Conservation (phyloP, 2,329 filamentous ascomycete species). For the Calonectria pseudoreteaudii region DNA sequence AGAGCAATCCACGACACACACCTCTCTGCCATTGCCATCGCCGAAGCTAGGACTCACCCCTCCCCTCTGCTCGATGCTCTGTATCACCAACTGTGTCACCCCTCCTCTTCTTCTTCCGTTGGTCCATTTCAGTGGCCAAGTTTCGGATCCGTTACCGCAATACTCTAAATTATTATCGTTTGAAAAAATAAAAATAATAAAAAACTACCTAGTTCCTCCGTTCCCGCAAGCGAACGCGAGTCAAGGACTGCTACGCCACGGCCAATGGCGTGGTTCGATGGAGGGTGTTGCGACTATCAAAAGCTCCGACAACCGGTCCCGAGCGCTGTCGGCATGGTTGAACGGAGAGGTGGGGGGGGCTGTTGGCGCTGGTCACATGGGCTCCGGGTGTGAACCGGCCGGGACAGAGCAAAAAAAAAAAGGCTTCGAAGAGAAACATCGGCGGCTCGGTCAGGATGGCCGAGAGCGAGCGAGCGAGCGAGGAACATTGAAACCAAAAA, state of each 20-base stretch:
- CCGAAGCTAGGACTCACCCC: neutral
- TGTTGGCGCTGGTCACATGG: constrained; percentile 8
- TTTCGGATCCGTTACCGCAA: constrained; percentile 6
- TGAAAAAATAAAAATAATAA: neutral
- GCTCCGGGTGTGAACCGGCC: constrained; percentile 15
- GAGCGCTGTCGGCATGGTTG: constrained; percentile 2
- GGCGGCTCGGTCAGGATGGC: constrained; percentile 10
- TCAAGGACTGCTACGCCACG: neutral
- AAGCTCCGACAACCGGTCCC: constrained; percentile 8
- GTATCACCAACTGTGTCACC: neutral
- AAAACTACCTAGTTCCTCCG: neutral
- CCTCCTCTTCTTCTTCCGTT: no score
- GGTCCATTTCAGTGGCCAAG: neutral
- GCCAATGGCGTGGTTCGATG: neutral
- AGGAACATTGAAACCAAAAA: neutral
- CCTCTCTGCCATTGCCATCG: neutral
- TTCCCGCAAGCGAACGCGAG: neutral
- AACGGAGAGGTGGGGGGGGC: neutral
- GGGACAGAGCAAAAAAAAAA: neutral
- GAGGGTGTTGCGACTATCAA: neutral
- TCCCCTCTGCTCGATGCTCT: neutral
- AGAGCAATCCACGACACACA: neutral
- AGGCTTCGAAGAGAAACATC: neutral
- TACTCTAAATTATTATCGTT: neutral
- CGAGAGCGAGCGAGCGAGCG: neutral